phyloP scores from a whole-genome alignment of 441 rosid genomes.

The Pelargonium cotyledonis region DNA sequence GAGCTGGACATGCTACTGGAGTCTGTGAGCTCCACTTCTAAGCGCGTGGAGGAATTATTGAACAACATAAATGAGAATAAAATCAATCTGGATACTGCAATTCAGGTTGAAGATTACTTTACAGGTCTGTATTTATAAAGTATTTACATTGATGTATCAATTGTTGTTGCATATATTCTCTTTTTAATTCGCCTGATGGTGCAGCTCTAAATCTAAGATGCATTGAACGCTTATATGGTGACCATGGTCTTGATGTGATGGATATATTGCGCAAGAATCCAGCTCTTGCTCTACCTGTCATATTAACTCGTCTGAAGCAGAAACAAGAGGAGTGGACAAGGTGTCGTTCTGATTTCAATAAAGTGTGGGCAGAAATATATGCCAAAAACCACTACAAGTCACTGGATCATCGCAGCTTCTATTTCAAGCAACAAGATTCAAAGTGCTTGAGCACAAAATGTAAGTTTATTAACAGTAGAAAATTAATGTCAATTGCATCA shows the following conservation, averaged over 20 bases:
- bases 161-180: background rate
- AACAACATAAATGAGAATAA: conserved; percentile 63
- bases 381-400: conserved; percentile 93
- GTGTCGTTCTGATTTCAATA: conserved; percentile 91
- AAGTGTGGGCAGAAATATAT: conserved; percentile 98
- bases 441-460: conserved; percentile 94
- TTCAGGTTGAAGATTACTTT: conserved; percentile 70
- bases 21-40: conserved; percentile 74
- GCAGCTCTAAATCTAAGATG: conserved; percentile 87
- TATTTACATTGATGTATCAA: background rate
- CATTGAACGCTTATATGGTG: conserved; percentile 90
- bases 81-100: conserved; percentile 40
- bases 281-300: conserved; percentile 81
- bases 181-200: conserved; percentile 20
- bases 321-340: conserved; percentile 97
- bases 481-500: background rate
- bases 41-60: conserved; percentile 80
- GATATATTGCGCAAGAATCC: conserved; percentile 80
- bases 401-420: conserved; percentile 96
- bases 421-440: conserved; percentile 94
- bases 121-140: conserved; percentile 47
- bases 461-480: conserved; percentile 19
- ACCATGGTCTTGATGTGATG: conserved; percentile 97
- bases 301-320: conserved; percentile 93
- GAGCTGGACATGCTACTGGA: conserved; percentile 98